Evolutionary conservation across 441 rosid genomes (phyloP), one percentile per base, ranked within the genome.

Genomic region (Eugenia klotzschiana): DNA sequence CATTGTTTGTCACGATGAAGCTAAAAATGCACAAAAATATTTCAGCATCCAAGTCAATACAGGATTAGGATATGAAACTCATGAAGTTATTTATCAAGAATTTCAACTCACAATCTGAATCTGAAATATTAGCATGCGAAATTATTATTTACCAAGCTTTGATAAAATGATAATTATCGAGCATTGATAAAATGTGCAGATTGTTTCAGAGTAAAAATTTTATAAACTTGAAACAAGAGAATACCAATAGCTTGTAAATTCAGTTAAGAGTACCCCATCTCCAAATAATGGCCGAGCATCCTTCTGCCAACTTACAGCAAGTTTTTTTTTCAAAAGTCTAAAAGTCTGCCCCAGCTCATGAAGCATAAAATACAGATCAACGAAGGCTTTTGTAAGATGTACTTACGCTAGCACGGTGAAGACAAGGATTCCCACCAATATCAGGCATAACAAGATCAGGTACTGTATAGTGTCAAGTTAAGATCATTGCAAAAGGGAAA

Each of bases 371-470:
- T 22, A 12, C 49, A 79, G 80, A 60, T 51, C 4, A 27, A 77
- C 41, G 40, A 73, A 18, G 55, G 80, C 15, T n/a, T n/a, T 16
- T 79, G 54, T 41, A 64, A 57, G 58, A 80, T 81, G 82, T 87
- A 91, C 98, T 94, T 94, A 96, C 98, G 98, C 99, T 87, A 94
- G 84, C 18, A 96, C 98, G 1, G 99, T 96, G 88, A 96, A 96
- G 46, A 94, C 91, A 84, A 94, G 94, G 86, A 96, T 94, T 8
- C 91, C 97, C 33, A 96, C 89, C 91, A 96, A 90, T 84, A 93
- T 87, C 54, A 93, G 83, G 90, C 93, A 90, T 87, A 96, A 89
- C 91, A 92, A 69, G 3, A 87, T 87, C 86, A 94, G 89, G 89
- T 94, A 96, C 98, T 96, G 91, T 83, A 84, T 86, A 84, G 29